Conservation (phyloP, 169 alveolate genomes). For the Toxoplasma gondii region DNA sequence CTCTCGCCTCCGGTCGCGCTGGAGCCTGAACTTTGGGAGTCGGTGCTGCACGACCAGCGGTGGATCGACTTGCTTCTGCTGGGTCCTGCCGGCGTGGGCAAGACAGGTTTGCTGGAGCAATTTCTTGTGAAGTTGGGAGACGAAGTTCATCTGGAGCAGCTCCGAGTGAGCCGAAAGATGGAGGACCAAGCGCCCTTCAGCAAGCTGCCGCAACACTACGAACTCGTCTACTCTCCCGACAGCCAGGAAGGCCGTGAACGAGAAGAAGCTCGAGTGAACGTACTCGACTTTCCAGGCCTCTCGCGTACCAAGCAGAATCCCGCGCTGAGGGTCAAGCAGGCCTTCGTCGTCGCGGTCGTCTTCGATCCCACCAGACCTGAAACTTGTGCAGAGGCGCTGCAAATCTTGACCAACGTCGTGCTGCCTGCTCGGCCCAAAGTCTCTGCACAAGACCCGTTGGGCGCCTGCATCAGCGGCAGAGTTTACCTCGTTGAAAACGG, state of each 20-base stretch:
- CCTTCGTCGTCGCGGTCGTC: constrained; percentile 31
- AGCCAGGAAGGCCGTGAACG: not conserved
- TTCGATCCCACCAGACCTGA: not conserved
- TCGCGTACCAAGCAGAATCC: not conserved
- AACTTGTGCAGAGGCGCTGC: not conserved
- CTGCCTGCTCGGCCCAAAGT: not conserved
- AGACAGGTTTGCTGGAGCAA: constrained; percentile 44
- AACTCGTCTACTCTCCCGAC: not conserved
- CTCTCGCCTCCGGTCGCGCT: not conserved
- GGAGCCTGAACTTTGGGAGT: not conserved
- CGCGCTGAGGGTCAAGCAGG: not conserved
- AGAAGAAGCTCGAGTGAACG: not conserved
- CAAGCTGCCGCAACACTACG: constrained; percentile 5
- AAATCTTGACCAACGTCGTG: not conserved
- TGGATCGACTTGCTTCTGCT: constrained; percentile 68
- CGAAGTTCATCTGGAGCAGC: constrained; percentile 12
- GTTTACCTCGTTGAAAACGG: constrained; percentile 2
- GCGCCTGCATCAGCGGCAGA: not conserved
- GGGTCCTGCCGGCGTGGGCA: constrained; percentile 73
- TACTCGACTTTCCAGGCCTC: constrained; percentile 7
- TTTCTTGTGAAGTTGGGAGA: not conserved
- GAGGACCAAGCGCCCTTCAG: not conserved
- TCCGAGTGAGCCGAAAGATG: constrained; percentile 5
- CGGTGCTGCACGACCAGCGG: constrained; percentile 26
- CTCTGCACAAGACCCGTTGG: not conserved